Conservation (phyloP, 2,329 filamentous ascomycete species). For the Raffaelea arxii region DNA sequence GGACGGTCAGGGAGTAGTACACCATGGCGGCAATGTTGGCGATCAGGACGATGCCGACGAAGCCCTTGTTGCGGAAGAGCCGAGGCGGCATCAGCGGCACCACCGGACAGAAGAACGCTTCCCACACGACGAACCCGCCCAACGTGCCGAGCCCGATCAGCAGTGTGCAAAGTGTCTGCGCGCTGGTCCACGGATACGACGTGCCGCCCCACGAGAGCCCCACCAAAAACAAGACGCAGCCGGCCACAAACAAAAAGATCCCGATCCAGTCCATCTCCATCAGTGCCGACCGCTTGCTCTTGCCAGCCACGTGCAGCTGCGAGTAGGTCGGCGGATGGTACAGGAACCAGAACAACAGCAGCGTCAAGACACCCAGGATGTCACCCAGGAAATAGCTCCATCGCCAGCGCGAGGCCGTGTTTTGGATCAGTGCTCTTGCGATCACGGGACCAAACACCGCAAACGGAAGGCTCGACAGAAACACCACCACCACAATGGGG, state of each 20-base stretch:
- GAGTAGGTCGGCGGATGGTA: constrained; percentile 37
- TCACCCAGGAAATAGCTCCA: constrained; percentile 40
- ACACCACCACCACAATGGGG: constrained; percentile 25
- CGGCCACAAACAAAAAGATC: constrained; percentile 29
- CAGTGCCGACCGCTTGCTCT: constrained; percentile 25
- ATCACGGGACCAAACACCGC: constrained; percentile 36
- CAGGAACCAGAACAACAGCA: constrained; percentile 30
- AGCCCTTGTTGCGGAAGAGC: constrained; percentile 31
- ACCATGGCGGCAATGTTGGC: constrained; percentile 32
- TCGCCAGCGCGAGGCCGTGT: constrained; percentile 33
- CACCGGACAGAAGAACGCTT: constrained; percentile 24
- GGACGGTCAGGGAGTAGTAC: constrained; percentile 32
- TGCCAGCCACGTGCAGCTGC: constrained; percentile 28
- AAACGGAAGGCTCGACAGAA: constrained; percentile 28
- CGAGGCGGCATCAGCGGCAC: constrained; percentile 31
- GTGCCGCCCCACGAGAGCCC: constrained; percentile 33
- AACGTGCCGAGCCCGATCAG: constrained; percentile 27
- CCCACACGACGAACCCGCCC: constrained; percentile 26
- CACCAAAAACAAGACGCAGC: constrained; percentile 31
- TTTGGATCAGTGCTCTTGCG: constrained; percentile 30
- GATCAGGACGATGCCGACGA: constrained; percentile 26
- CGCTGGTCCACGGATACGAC: constrained; percentile 31
- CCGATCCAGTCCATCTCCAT: constrained; percentile 36
- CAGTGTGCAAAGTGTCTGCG: constrained; percentile 25
- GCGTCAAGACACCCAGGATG: constrained; percentile 29